phyloP scores from a whole-genome alignment of 1,284 basidiomycete species.

The Fomitopsis betulina region DNA sequence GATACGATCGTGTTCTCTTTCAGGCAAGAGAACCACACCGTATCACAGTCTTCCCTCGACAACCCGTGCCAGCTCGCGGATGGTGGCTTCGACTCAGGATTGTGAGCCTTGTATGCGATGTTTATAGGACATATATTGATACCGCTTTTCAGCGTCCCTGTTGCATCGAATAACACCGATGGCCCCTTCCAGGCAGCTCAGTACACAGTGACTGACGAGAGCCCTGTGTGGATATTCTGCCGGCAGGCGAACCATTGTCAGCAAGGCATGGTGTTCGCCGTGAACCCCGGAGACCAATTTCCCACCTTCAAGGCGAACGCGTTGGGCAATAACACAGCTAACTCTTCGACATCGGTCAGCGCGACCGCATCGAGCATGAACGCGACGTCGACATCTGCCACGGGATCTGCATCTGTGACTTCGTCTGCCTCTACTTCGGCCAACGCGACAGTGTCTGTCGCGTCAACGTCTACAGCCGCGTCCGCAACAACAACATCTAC shows the following conservation, averaged over 20 bases:
- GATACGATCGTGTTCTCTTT: conserved; percentile 52
- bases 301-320: conserved; percentile 49
- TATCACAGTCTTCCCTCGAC: conserved; percentile 52
- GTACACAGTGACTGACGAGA: conserved; percentile 37
- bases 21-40: conserved; percentile 60
- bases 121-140: not conserved
- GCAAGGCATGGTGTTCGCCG: conserved; percentile 61
- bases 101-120: conserved; percentile 32
- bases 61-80: conserved; percentile 40
- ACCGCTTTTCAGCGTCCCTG: conserved; percentile 38
- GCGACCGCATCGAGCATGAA: conserved; percentile 17
- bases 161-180: conserved; percentile 37
- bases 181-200: conserved; percentile 42
- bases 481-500: conserved; percentile 8
- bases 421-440: conserved; percentile 8
- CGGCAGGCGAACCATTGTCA: conserved; percentile 40
- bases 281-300: conserved; percentile 53
- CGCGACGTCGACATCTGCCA: conserved; percentile 19
- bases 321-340: conserved; percentile 28
- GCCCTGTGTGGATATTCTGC: conserved; percentile 60
- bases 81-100: conserved; percentile 53
- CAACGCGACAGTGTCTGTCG: conserved; percentile 30
- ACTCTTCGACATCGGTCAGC: conserved; percentile 15
- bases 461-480: conserved; percentile 20
- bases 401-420: conserved; percentile 4